A percentile compares a stretch with the other conserved stretches of the same genome.
Conservation (phyloP, 805 yeast genomes). For the Yarrowia phangngaensis region DNA sequence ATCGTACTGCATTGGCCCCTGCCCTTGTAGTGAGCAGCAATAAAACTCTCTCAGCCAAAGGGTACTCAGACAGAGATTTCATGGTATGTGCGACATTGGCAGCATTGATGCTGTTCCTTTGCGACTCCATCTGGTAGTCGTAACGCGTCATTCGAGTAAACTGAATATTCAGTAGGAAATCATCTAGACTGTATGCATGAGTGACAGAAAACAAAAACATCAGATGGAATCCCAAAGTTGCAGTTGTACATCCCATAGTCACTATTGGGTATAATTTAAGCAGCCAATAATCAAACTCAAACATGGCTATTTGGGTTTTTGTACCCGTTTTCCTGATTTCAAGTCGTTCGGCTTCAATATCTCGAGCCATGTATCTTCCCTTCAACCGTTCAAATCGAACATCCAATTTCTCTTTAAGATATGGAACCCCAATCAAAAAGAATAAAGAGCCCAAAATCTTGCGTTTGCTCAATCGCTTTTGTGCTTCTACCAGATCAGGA, state of each 20-base stretch:
- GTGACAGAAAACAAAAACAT: slow-evolving; percentile 62
- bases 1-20: slow-evolving; percentile 35
- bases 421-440: slow-evolving; percentile 58
- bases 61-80: slow-evolving; percentile 20
- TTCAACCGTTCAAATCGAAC: slow-evolving; percentile 57
- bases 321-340: slow-evolving; percentile 28
- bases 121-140: slow-evolving; percentile 35
- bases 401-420: slow-evolving; percentile 64
- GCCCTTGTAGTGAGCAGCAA: slow-evolving; percentile 35
- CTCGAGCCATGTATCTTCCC: slow-evolving; percentile 54
- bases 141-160: slow-evolving; percentile 54
- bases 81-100: slow-evolving; percentile 25
- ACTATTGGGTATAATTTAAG: slow-evolving; percentile 60
- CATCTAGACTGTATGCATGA: slow-evolving; percentile 60
- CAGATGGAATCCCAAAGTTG: slow-evolving; percentile 57
- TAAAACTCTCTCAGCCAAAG: slow-evolving; percentile 28
- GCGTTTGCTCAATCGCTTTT: slow-evolving; percentile 49
- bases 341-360: slow-evolving; percentile 40
- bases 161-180: slow-evolving; percentile 57
- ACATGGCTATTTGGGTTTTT: slow-evolving; percentile 31
- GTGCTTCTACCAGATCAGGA: slow-evolving; percentile 46
- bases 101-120: slow-evolving; percentile 29
- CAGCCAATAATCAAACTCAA: slow-evolving; percentile 41
- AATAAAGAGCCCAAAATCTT: slow-evolving; percentile 57
- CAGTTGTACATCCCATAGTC: slow-evolving; percentile 46